Conservation (phyloP, 2,329 filamentous ascomycete genomes). For the Aureobasidium musti region DNA sequence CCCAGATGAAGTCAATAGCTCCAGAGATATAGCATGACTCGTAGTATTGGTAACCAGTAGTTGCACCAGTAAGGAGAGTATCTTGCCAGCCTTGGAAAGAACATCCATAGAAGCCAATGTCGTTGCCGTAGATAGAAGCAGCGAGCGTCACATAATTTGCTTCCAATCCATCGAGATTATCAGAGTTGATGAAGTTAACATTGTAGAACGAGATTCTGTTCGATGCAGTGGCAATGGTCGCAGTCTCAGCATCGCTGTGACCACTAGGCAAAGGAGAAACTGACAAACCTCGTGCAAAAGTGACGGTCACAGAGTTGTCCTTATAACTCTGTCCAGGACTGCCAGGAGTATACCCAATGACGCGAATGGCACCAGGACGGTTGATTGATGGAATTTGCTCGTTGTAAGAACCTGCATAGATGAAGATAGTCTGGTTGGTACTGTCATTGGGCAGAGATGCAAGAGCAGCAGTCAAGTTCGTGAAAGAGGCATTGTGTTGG, state of each 20-base stretch:
- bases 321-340: slow-evolving; percentile 42
- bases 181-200: slow-evolving; percentile 41
- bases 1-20: slow-evolving; percentile 50
- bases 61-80: slow-evolving; percentile 39
- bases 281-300: slow-evolving; percentile 39
- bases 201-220: slow-evolving; percentile 42
- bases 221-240: slow-evolving; percentile 50
- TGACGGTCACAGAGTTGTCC: slow-evolving; percentile 44
- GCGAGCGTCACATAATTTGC: slow-evolving; percentile 42
- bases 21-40: slow-evolving; percentile 44
- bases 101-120: slow-evolving; percentile 42
- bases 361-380: slow-evolving; percentile 45
- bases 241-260: slow-evolving; percentile 48
- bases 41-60: slow-evolving; percentile 46
- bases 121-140: slow-evolving; percentile 39
- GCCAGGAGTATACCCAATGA: slow-evolving; percentile 42
- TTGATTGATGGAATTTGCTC: slow-evolving; percentile 48
- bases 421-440: slow-evolving; percentile 45
- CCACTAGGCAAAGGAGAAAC: slow-evolving; percentile 45
- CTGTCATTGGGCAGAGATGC: slow-evolving; percentile 42
- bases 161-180: slow-evolving; percentile 38
- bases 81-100: slow-evolving; percentile 40
- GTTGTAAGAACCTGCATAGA: slow-evolving; percentile 47
- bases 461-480: slow-evolving; percentile 43
- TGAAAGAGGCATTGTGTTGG: slow-evolving; percentile 39